Conservation (phyloP, 148 eudicot species). For the Fagopyrum homotropicum region DNA sequence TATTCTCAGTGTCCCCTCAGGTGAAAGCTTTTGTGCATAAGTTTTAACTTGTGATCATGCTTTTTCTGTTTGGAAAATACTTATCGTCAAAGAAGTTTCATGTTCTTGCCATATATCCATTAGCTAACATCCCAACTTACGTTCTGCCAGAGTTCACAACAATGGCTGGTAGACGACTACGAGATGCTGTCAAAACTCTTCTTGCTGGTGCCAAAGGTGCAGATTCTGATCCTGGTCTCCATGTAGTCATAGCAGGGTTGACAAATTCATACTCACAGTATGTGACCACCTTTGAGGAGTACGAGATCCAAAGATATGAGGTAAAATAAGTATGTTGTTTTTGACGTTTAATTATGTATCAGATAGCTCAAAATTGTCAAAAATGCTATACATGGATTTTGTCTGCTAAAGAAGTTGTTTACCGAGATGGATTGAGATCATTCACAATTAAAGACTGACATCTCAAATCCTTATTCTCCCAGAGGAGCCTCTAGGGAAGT, state of each 20-base stretch:
- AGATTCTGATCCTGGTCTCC: conserved; percentile 44
- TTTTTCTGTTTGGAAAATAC: neutral
- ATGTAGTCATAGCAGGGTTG: conserved; percentile 89
- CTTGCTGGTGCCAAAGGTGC: conserved; percentile 40
- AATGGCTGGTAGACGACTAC: conserved; percentile 97
- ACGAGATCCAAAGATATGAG: conserved; percentile 93
- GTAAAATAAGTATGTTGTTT: conserved; percentile 21
- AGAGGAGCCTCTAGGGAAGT: neutral
- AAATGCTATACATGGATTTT: neutral
- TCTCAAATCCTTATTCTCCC: neutral
- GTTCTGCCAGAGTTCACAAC: conserved; percentile 69
- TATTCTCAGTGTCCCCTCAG: conserved; percentile 95
- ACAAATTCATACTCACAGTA: conserved; percentile 95
- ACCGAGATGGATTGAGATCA: neutral
- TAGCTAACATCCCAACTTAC: conserved; percentile 7
- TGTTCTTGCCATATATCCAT: neutral
- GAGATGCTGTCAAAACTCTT: conserved; percentile 72
- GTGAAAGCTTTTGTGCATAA: conserved; percentile 28
- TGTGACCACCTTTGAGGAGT: conserved; percentile 90
- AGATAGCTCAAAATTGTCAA: neutral
- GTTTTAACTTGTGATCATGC: neutral
- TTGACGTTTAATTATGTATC: neutral
- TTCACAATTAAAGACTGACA: neutral
- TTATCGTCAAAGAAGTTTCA: neutral
- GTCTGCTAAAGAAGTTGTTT: neutral